Conservation (phyloP, 306 rosid species). For the Corylus heterophylla region DNA sequence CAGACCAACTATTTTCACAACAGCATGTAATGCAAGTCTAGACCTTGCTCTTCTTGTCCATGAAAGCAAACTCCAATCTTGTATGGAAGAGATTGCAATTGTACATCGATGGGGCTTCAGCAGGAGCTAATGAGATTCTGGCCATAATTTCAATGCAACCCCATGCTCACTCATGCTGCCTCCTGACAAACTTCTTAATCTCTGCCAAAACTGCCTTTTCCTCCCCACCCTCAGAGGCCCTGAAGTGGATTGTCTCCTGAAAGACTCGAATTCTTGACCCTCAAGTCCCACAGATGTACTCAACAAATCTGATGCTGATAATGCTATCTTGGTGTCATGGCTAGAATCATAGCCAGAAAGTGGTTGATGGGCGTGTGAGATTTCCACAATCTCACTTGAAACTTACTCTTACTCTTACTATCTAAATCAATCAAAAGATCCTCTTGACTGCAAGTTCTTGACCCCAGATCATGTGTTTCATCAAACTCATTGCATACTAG, state of each 20-base stretch:
- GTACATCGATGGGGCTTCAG: background rate
- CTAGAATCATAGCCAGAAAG: slow-evolving; percentile 37
- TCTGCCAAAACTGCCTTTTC: slow-evolving; percentile 69
- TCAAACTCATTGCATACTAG: slow-evolving; percentile 85
- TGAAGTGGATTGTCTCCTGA: slow-evolving; percentile 67
- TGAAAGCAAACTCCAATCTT: background rate
- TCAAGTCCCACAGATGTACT: slow-evolving; percentile 44
- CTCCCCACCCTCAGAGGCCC: slow-evolving; percentile 58
- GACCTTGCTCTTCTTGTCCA: background rate
- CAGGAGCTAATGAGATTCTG: slow-evolving; percentile 40
- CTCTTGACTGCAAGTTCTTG: slow-evolving; percentile 49
- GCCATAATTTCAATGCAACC: slow-evolving; percentile 51
- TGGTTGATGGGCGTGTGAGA: slow-evolving; percentile 19
- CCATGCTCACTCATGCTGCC: slow-evolving; percentile 85
- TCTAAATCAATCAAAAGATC: slow-evolving; percentile 35
- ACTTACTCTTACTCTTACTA: slow-evolving; percentile 10
- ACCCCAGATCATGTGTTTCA: slow-evolving; percentile 48
- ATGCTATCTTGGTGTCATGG: slow-evolving; percentile 36
- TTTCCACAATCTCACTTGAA: slow-evolving; percentile 28
- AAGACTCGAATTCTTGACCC: slow-evolving; percentile 57
- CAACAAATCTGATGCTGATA: slow-evolving; percentile 55
- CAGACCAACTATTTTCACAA: background rate
- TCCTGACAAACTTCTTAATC: slow-evolving; percentile 60
- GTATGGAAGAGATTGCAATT: background rate
- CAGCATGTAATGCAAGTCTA: background rate